Conservation (phyloP, 805 yeast genomes). For the Ogataea pignaliae region DNA sequence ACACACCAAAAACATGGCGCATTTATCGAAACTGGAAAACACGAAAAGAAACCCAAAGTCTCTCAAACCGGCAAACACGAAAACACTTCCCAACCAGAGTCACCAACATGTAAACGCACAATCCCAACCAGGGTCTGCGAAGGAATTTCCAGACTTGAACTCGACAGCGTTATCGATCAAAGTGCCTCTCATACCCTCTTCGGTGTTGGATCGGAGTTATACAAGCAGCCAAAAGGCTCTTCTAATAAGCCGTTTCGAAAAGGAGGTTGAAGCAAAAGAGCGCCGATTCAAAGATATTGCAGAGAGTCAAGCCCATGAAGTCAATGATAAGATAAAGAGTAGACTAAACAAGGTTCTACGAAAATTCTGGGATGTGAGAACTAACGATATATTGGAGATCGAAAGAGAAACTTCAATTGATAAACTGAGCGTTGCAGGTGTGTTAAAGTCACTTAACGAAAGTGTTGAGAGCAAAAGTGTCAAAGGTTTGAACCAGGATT, state of each 20-base stretch:
- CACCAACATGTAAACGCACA: no score
- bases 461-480: no score
- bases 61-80: no score
- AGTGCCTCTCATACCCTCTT: background rate
- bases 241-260: slow-evolving; percentile 28
- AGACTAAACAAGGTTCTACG: slow-evolving; percentile 44
- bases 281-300: slow-evolving; percentile 19
- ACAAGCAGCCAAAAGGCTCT: slow-evolving; percentile 35
- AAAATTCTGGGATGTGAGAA: slow-evolving; percentile 44
- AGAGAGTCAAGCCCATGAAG: slow-evolving; percentile 23
- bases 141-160: background rate
- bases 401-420: slow-evolving; percentile 38
- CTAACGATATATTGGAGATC: slow-evolving; percentile 39
- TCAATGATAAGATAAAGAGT: slow-evolving; percentile 35
- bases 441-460: slow-evolving; percentile 15
- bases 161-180: background rate
- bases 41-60: no score
- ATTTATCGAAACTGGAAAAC: no score
- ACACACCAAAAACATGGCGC: no score
- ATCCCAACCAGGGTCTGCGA: background rate
- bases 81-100: no score
- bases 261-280: slow-evolving; percentile 17
- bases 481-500: no score
- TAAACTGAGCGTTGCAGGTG: slow-evolving; percentile 23
- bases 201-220: slow-evolving; percentile 8